Percentiles rank a stretch among this genome's conserved stretches.
Conservation (phyloP, 2,329 filamentous ascomycete genomes). For the Colletotrichum nymphaeae region DNA sequence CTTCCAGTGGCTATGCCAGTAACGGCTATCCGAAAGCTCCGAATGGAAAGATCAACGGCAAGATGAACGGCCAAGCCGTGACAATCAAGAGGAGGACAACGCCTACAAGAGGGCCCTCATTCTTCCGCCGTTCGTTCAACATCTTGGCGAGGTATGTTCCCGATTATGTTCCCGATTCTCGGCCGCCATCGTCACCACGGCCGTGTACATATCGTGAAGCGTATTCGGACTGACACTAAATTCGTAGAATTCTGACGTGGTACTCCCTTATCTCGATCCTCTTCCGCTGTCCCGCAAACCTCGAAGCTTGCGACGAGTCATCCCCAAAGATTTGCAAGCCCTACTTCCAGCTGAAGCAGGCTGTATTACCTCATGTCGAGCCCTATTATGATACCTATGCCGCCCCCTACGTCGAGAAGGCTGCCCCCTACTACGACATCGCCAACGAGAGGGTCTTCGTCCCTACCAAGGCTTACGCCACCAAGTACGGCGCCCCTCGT, state of each 20-base stretch:
- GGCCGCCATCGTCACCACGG: not conserved
- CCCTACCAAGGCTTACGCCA: slow-evolving; percentile 75
- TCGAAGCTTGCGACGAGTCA: slow-evolving; percentile 73
- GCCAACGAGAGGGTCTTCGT: slow-evolving; percentile 73
- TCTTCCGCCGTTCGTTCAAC: slow-evolving; percentile 57
- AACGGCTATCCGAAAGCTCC: slow-evolving; percentile 42
- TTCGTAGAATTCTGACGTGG: slow-evolving; percentile 80
- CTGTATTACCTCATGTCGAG: slow-evolving; percentile 77
- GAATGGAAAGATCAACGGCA: slow-evolving; percentile 44
- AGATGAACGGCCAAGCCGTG: slow-evolving; percentile 49
- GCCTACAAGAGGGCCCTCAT: slow-evolving; percentile 41
- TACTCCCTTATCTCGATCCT: slow-evolving; percentile 84
- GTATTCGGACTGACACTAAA: not conserved
- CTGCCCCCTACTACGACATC: slow-evolving; percentile 78
- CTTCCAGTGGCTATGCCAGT: slow-evolving; percentile 51
- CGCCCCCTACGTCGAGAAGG: slow-evolving; percentile 82
- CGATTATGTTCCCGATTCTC: not conserved
- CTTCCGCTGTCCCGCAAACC: slow-evolving; percentile 82
- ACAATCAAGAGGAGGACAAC: slow-evolving; percentile 45
- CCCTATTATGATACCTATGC: slow-evolving; percentile 91
- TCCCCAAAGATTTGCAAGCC: slow-evolving; percentile 86
- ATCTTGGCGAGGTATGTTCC: slow-evolving; percentile 59
- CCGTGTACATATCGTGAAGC: not conserved
- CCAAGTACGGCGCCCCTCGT: slow-evolving; percentile 80
- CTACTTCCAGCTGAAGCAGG: slow-evolving; percentile 76